Evolutionary conservation across 164 flowering plant species (phyloP).

Genomic region (Sextonia rubra): DNA sequence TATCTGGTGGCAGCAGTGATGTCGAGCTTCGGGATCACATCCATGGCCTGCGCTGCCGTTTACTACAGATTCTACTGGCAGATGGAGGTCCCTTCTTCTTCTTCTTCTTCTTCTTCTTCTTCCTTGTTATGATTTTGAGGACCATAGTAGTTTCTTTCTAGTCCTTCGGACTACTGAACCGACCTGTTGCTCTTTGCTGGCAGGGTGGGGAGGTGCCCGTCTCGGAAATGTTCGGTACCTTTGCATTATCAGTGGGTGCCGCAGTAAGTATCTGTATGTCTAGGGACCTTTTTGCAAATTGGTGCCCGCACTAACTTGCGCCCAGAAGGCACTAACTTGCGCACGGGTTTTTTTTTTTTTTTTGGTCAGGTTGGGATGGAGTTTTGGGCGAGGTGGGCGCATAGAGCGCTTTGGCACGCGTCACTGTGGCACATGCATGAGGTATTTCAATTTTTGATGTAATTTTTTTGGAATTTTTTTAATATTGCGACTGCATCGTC

Average conservation of each 20-base stretch:
- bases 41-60: conserved; percentile 76
- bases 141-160: neutral
- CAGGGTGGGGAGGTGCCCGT: conserved; percentile 74
- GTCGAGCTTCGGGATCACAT: conserved; percentile 79
- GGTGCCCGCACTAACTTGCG: neutral
- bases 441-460: conserved; percentile 26
- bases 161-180: neutral
- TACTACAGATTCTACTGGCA: conserved; percentile 86
- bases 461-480: too few relatives aligned
- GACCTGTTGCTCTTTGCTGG: neutral
- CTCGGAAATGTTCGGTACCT: conserved; percentile 82
- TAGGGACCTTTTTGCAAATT: neutral
- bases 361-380: conserved; percentile 83
- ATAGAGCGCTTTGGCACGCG: conserved; percentile 88
- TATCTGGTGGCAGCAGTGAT: conserved; percentile 79
- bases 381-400: conserved; percentile 99
- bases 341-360: neutral
- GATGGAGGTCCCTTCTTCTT: conserved; percentile 54
- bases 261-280: conserved; percentile 48
- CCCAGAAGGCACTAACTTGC: neutral
- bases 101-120: neutral
- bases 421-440: conserved; percentile 96
- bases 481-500: too few relatives aligned
- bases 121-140: neutral
- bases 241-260: conserved; percentile 82